Percentiles rank a stretch among this genome's conserved stretches.
These are phyloP conservation scores for Gyromitra esculenta DNA, from an alignment of 2,329 filamentous ascomycete genomes.

Conservation along the genomic window DNA sequence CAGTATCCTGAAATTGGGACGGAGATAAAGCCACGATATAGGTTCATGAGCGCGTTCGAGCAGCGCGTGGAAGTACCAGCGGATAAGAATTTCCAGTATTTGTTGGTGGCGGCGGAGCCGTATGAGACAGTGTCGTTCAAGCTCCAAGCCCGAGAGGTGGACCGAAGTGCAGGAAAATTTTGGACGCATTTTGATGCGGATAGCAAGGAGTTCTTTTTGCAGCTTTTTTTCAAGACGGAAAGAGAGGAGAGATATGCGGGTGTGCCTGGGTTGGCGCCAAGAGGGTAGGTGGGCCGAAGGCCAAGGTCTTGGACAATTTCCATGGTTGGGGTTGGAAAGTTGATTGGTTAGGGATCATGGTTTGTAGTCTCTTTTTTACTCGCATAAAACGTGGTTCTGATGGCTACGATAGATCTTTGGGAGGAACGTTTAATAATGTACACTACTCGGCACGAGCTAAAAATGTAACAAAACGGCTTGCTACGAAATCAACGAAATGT, in stretches of 20 bases:
- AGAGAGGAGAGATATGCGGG: constrained; percentile 85
- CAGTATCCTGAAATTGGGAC: constrained; percentile 90
- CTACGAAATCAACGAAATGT: background rate
- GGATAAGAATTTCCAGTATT: constrained; percentile 92
- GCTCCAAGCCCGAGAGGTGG: constrained; percentile 90
- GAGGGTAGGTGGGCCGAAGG: constrained; percentile 55
- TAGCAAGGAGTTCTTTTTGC: constrained; percentile 95
- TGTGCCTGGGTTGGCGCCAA: constrained; percentile 71
- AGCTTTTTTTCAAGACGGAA: constrained; percentile 98
- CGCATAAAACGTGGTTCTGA: constrained; percentile 14
- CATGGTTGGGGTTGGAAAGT: background rate
- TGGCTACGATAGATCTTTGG: constrained; percentile 23
- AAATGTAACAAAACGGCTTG: constrained; percentile 15
- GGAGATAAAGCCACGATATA: constrained; percentile 80
- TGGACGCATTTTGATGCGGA: constrained; percentile 97
- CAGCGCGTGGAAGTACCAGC: constrained; percentile 92
- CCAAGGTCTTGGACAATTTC: background rate
- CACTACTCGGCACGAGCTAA: constrained; percentile 14
- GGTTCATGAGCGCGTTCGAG: constrained; percentile 98
- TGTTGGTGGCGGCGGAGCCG: constrained; percentile 93
- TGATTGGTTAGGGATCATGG: background rate
- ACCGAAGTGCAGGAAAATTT: constrained; percentile 85
- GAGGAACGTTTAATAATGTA: constrained; percentile 36
- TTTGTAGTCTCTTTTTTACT: constrained; percentile 29
- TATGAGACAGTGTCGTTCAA: constrained; percentile 99